Base-by-base conservation (phyloP, 2,329 filamentous ascomycete species). In the Annulohypoxylon truncatum region DNA sequence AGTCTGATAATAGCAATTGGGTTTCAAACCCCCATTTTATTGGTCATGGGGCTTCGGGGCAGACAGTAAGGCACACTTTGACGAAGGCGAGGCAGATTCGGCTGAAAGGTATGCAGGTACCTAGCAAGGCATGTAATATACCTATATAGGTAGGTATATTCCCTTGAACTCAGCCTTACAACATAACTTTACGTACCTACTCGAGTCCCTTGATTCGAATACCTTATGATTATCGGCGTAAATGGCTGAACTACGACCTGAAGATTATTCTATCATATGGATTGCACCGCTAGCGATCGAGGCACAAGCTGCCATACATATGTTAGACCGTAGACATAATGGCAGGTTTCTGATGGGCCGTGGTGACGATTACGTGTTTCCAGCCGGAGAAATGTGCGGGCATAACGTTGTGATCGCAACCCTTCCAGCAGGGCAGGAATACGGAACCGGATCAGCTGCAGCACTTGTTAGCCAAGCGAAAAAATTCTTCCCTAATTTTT, bases 221-320 rank as follows among this genome's bases (percentile, higher is more conserved):
- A n/a, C n/a, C n/a, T 22, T 20, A 42, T 8, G 7, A 26, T 13
- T 2, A 18, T 6, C 7, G 15, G 42, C 15, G 28, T 18, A 9
- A 33, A 68, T 64, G 56, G 28, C 22, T 7, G 28, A 24, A 5
- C 26, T 70, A 6, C 18, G 53, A 48, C 66, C 68, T 7, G 40
- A 67, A 31, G 47, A 66, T 4, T 81, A 81, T 28, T 75, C 72
- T 0, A 71, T 81, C 0, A 77, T 72, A 59, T 81, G 78, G 79
- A 75, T 82, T 24, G 77, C 79, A 0, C 79, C 78, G 0, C 72
- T 80, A 0, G 71, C 76, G 20, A 78, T 81, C 6, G 78, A 82
- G 64, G 77, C 76, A 4, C 67, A 51, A 33, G 78, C 78, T 28
- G 79, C 79, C 8, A 53, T 76, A 18, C 65, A 71, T 28, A 71